Evolutionary conservation across 1,284 basidiomycete genomes (phyloP).

Genomic region (Leccinum brunneo-olivaceum): DNA sequence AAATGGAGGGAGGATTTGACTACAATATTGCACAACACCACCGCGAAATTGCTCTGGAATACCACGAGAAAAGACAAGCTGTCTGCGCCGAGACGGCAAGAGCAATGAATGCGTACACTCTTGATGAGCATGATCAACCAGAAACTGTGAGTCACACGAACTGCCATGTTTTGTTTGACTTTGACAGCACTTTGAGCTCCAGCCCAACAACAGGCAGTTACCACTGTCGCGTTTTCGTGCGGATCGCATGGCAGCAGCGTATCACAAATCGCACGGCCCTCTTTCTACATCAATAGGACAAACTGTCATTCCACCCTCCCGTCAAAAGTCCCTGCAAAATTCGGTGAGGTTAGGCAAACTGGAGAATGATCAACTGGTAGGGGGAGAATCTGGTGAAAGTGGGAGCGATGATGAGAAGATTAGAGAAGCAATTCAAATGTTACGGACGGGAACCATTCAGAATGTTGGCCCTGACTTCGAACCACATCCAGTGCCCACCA

Average conservation of each 20-base stretch:
- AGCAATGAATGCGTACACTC: constrained; percentile 44
- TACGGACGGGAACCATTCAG: constrained; percentile 50
- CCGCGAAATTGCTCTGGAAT: constrained; percentile 67
- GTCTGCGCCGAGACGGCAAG: constrained; percentile 48
- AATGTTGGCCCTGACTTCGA: constrained; percentile 46
- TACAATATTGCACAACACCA: constrained; percentile 59
- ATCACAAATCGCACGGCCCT: constrained; percentile 31
- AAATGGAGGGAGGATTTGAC: constrained; percentile 45
- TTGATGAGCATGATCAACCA: constrained; percentile 37
- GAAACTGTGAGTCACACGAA: constrained; percentile 36
- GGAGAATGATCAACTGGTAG: constrained; percentile 49
- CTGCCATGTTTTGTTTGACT: not conserved
- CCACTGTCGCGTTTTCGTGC: constrained; percentile 59
- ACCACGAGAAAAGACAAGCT: constrained; percentile 52
- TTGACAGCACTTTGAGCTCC: constrained; percentile 7
- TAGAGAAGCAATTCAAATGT: constrained; percentile 49
- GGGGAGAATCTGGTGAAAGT: constrained; percentile 48
- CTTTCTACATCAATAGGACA: constrained; percentile 39
- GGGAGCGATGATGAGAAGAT: constrained; percentile 50
- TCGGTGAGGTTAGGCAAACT: constrained; percentile 59
- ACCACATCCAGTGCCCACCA: constrained; percentile 3
- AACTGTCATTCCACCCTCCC: constrained; percentile 45
- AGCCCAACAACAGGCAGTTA: constrained; percentile 34
- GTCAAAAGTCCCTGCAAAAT: constrained; percentile 45
- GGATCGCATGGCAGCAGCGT: constrained; percentile 42